Base-by-base conservation (phyloP, 1,139 yeast genomes). In the Taphrina populina region DNA sequence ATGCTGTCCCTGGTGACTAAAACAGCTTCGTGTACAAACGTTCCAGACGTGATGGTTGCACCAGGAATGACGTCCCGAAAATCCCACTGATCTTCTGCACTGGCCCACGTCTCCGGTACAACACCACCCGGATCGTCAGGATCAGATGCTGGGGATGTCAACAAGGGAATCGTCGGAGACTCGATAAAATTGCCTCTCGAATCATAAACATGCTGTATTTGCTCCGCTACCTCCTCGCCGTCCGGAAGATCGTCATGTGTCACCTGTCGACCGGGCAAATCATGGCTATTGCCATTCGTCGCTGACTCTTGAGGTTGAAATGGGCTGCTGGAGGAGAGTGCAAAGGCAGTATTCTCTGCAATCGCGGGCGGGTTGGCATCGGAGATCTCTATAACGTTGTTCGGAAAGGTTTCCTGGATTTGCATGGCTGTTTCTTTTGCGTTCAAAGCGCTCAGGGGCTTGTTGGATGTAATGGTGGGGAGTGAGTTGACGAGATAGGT, bases 401-500 rank as follows among this genome's bases (percentile, higher is more conserved):
- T n/a, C n/a, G n/a, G n/a, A n/a, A n/a, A n/a, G n/a, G n/a, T n/a
- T n/a, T n/a, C n/a, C n/a, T n/a, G n/a, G n/a, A n/a, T n/a, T n/a
- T n/a, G n/a, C n/a, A n/a, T n/a, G n/a, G n/a, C n/a, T n/a, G n/a
- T n/a, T n/a, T n/a, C n/a, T n/a, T n/a, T n/a, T 11, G 30, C 7
- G 30, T 27, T 11, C 30, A 27, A 27, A 7, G 30, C 30, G 7
- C 10, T 27, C 6, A 13, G 29, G 13, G 21, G 45, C 34, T 26
- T 40, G 13, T 40, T 40, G 10, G 45, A 32, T 4, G 34, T 26
- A 11, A 43, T 43, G 11, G 47, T 3, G 1, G 47, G 47, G 20
- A 30, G 35, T 5, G 47, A 29, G 20, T 29, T 30, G n/a, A 43
- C 47, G 24, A 52, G 39, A 24, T 40, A 52, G 10, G 56, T 52